Percentiles rank a stretch among this genome's conserved stretches.
phyloP scores from a whole-genome alignment of 164 flowering plant genomes.

The Brasenia schreberi region DNA sequence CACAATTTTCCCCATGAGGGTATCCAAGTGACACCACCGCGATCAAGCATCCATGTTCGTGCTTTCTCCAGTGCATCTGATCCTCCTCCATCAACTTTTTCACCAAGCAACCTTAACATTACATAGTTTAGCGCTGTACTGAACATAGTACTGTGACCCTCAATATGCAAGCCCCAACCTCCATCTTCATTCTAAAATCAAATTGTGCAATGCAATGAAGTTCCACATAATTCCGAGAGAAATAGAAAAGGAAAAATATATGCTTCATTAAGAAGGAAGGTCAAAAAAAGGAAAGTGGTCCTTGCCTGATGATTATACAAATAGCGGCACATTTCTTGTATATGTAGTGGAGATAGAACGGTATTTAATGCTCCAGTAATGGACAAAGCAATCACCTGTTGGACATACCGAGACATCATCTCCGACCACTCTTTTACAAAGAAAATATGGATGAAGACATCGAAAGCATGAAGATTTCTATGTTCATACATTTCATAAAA shows the following conservation, averaged over 20 bases:
- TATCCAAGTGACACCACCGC: constrained; percentile 31
- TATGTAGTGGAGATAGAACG: constrained; percentile 32
- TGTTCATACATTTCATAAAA: neutral
- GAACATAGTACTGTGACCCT: constrained; percentile 67
- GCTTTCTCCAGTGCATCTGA: constrained; percentile 29
- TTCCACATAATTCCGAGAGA: neutral
- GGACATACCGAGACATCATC: neutral
- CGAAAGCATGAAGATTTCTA: neutral
- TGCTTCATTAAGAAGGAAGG: neutral
- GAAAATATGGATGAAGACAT: neutral
- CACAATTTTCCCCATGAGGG: constrained; percentile 67
- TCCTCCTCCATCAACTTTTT: constrained; percentile 32
- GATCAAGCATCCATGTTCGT: constrained; percentile 47
- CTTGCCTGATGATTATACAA: constrained; percentile 64
- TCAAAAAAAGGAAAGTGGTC: neutral
- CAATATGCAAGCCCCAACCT: constrained; percentile 83
- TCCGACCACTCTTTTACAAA: neutral
- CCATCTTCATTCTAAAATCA: constrained; percentile 57
- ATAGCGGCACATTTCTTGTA: constrained; percentile 44
- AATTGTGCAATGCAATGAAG: neutral
- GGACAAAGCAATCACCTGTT: constrained; percentile 38
- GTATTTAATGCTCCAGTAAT: constrained; percentile 38
- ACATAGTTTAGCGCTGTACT: constrained; percentile 44
- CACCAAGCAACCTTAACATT: constrained; percentile 47
- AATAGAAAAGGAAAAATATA: neutral